Conservation (phyloP, 106 monocot genomes). For the Triglochin maritima region DNA sequence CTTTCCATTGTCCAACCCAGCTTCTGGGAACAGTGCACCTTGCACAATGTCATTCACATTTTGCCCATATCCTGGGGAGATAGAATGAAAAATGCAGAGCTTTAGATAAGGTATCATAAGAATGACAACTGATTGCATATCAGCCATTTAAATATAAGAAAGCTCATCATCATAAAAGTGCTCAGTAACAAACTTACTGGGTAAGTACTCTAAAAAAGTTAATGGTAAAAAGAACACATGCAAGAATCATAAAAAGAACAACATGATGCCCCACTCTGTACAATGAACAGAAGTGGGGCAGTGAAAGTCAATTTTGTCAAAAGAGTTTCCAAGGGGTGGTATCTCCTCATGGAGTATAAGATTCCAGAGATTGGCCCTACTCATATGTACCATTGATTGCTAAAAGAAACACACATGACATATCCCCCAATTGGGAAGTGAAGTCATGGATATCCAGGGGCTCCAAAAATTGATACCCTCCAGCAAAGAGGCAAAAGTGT, state of each 20-base stretch:
- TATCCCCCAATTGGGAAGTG: no score
- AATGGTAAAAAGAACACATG: background rate
- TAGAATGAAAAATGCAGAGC: background rate
- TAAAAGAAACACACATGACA: no score
- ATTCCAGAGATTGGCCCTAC: no score
- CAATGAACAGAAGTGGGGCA: no score
- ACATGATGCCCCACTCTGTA: background rate
- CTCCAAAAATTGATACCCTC: no score
- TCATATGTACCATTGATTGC: no score
- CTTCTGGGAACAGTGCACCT: constrained; percentile 79
- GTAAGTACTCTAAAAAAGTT: background rate
- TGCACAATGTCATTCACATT: constrained; percentile 65
- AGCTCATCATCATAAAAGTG: background rate
- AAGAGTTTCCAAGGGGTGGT: no score
- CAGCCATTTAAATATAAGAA: background rate
- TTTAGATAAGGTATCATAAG: background rate
- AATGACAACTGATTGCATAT: background rate
- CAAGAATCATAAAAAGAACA: background rate
- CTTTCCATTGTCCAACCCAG: constrained; percentile 31
- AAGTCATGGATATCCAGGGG: no score
- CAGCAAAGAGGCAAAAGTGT: no score
- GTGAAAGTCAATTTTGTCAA: no score
- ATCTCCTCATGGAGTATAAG: no score
- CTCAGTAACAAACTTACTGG: no score
- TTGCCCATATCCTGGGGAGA: constrained; percentile 57